phyloP scores from a whole-genome alignment of 306 rosid genomes.

The Glycine latifolia region DNA sequence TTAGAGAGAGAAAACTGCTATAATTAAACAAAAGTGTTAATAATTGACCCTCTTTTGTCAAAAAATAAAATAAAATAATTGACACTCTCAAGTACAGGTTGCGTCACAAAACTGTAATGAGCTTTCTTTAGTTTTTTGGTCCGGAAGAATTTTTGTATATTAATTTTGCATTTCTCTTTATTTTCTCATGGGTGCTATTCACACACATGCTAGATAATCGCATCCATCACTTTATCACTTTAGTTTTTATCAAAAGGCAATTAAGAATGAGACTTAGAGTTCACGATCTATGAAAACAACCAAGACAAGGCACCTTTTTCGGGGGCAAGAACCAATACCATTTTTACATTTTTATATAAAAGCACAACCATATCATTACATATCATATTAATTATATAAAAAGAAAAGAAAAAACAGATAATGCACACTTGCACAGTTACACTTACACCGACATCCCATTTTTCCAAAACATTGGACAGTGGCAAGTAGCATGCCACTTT shows the following conservation, averaged over 20 bases:
- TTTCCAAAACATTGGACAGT: slow-evolving; percentile 39
- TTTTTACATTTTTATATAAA: slow-evolving; percentile 24
- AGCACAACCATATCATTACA: slow-evolving; percentile 33
- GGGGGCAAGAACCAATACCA: slow-evolving; percentile 20
- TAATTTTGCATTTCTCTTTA: neutral
- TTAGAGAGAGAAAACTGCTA: neutral
- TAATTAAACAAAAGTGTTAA: neutral
- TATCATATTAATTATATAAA: neutral
- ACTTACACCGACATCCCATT: slow-evolving; percentile 38
- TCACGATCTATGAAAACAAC: neutral
- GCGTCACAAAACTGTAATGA: neutral
- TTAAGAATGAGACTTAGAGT: neutral
- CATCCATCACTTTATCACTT: neutral
- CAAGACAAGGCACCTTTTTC: neutral
- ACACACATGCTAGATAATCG: neutral
- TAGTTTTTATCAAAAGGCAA: slow-evolving; percentile 9
- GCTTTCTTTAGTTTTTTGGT: neutral
- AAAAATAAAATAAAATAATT: neutral
- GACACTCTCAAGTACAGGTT: neutral
- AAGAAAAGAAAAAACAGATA: neutral
- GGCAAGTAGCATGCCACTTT: too few species aligned
- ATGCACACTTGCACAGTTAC: slow-evolving; percentile 3
- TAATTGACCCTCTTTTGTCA: too few species aligned
- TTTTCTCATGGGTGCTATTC: neutral
- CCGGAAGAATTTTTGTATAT: neutral